A percentile compares a stretch with the other conserved stretches of the same genome.
phyloP scores from a whole-genome alignment of 1,284 basidiomycete species.

The Hortiboletus rubellus region DNA sequence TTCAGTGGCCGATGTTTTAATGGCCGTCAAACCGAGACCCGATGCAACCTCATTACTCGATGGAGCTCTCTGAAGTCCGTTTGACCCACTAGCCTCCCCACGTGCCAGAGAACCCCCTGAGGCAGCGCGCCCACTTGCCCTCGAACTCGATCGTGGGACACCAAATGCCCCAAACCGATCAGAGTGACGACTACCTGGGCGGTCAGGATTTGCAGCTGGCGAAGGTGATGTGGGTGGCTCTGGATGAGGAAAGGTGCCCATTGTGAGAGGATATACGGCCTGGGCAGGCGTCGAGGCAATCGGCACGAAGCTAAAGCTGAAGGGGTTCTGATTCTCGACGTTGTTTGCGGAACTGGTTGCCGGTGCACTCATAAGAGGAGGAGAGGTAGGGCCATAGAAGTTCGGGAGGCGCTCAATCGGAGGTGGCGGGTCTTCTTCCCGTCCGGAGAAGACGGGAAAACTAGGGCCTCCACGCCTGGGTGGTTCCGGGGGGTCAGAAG shows the following conservation, averaged over 20 bases:
- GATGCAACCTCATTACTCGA: slow-evolving; percentile 42
- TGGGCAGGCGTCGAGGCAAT: slow-evolving; percentile 54
- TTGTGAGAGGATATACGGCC: slow-evolving; percentile 36
- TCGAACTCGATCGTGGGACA: slow-evolving; percentile 33
- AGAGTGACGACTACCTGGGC: slow-evolving; percentile 38
- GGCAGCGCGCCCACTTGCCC: slow-evolving; percentile 30
- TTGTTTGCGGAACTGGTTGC: slow-evolving; percentile 48
- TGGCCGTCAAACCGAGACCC: slow-evolving; percentile 39
- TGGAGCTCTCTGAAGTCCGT: slow-evolving; percentile 28
- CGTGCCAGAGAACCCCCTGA: slow-evolving; percentile 32
- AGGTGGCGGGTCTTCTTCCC: slow-evolving; percentile 47
- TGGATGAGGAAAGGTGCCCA: slow-evolving; percentile 59
- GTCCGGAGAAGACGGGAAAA: slow-evolving; percentile 46
- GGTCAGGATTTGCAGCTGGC: slow-evolving; percentile 45
- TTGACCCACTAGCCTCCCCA: slow-evolving; percentile 32
- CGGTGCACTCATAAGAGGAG: slow-evolving; percentile 33
- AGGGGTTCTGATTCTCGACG: slow-evolving; percentile 55
- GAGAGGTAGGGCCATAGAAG: slow-evolving; percentile 45
- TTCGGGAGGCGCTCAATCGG: slow-evolving; percentile 53
- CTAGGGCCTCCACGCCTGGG: slow-evolving; percentile 29
- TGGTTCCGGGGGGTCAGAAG: slow-evolving; percentile 3
- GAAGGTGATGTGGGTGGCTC: slow-evolving; percentile 72
- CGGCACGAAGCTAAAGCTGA: slow-evolving; percentile 53
- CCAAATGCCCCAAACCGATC: slow-evolving; percentile 35
- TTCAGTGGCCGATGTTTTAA: slow-evolving; percentile 34